phyloP scores from a whole-genome alignment of 1,284 basidiomycete genomes.

The Moesziomyces parantarcticus region DNA sequence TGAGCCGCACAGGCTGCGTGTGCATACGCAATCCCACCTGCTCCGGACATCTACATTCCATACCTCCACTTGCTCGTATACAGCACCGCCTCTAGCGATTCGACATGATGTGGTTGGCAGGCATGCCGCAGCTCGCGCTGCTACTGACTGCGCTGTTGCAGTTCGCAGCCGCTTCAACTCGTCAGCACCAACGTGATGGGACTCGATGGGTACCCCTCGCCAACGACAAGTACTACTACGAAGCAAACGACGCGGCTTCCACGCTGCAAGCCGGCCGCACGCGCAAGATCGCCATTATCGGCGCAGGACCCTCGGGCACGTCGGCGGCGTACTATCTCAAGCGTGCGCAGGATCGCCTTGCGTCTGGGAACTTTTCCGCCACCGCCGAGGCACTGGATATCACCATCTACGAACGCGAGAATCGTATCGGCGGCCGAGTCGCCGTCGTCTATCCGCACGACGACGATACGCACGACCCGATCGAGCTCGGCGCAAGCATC shows the following conservation, averaged over 20 bases:
- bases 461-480: conserved; percentile 72
- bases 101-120: neutral
- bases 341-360: conserved; percentile 67
- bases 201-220: neutral
- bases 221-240: neutral
- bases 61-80: no score
- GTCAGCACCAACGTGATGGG: no score
- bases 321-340: conserved; percentile 89
- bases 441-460: conserved; percentile 81
- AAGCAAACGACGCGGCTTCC: neutral
- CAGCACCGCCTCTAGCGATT: neutral
- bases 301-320: conserved; percentile 86
- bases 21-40: neutral
- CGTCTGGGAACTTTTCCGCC: conserved; percentile 7
- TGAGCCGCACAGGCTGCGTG: neutral
- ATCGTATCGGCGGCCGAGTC: conserved; percentile 85
- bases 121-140: neutral
- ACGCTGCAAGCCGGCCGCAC: conserved; percentile 4
- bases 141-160: neutral
- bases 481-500: conserved; percentile 87
- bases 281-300: conserved; percentile 78
- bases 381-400: conserved; percentile 72
- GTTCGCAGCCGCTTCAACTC: no score
- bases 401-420: conserved; percentile 82
- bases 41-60: neutral